A percentile compares a stretch with the other conserved stretches of the same genome.
These are phyloP conservation scores for Lactarius indigo DNA, from an alignment of 768 basidiomycete species.

Conservation along the genomic window DNA sequence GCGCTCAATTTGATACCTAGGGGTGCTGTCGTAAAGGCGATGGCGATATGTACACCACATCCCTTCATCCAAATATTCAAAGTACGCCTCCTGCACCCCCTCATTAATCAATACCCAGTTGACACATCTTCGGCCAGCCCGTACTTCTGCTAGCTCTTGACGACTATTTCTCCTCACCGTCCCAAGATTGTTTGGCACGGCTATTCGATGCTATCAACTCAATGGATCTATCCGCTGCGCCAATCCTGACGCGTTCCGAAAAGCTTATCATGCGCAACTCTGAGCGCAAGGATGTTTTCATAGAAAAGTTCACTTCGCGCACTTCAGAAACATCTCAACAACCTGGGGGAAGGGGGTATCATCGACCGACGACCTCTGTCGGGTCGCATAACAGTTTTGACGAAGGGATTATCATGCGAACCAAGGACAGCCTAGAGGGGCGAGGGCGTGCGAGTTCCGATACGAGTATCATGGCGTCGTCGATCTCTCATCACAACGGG, in stretches of 20 bases:
- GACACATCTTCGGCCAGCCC: conserved; percentile 52
- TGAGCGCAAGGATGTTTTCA: conserved; percentile 89
- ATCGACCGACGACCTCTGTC: conserved; percentile 27
- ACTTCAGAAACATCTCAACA: conserved; percentile 12
- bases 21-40: conserved; percentile 90
- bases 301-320: conserved; percentile 63
- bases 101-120: neutral
- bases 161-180: conserved; percentile 88
- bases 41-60: conserved; percentile 90
- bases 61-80: conserved; percentile 97
- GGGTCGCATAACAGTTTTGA: conserved; percentile 71
- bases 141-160: conserved; percentile 91
- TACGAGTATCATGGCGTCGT: conserved; percentile 1
- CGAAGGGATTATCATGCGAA: conserved; percentile 53
- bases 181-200: conserved; percentile 83
- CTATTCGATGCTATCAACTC: conserved; percentile 93
- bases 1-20: conserved; percentile 39
- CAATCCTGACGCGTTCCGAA: conserved; percentile 74
- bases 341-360: conserved; percentile 9
- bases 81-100: conserved; percentile 39
- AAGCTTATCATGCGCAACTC: conserved; percentile 86
- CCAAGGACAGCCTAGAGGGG: conserved; percentile 14
- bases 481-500: conserved; percentile 29
- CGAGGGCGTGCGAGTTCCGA: conserved; percentile 20
- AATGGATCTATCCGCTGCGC: conserved; percentile 80